These are phyloP conservation scores for Ophiostoma sp. DNA, from an alignment of 2,329 filamentous ascomycete genomes.

Conservation along the genomic window DNA sequence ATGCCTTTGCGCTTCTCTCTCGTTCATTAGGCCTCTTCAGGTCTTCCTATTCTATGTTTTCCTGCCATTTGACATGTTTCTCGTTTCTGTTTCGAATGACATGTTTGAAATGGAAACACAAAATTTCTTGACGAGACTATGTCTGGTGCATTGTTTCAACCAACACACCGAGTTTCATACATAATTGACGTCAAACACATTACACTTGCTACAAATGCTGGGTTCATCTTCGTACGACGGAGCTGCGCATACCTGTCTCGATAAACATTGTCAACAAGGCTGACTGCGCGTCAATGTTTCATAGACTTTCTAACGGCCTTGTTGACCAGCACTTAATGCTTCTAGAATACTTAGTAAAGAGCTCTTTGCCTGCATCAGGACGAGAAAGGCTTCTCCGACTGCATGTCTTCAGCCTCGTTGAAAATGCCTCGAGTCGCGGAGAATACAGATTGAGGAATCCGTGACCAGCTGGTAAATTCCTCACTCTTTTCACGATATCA, in stretches of 20 bases:
- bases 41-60: neutral
- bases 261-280: neutral
- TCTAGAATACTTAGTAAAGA: neutral
- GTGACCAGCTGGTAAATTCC: neutral
- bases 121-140: neutral
- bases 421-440: neutral
- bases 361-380: neutral
- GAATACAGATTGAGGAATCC: neutral
- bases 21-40: neutral
- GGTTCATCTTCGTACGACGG: neutral
- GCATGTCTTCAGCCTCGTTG: neutral
- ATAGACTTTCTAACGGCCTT: neutral
- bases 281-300: constrained; percentile 14
- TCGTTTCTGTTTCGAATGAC: neutral
- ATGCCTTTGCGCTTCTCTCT: neutral
- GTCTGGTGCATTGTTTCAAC: neutral
- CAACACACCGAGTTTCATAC: neutral
- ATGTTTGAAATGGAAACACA: neutral
- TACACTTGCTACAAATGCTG: neutral
- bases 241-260: neutral
- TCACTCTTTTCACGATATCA: neutral
- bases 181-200: neutral
- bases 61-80: neutral
- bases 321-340: neutral
- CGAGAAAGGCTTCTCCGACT: neutral